Evolutionary conservation across 2,329 filamentous ascomycete genomes (phyloP).

Genomic region (Pyricularia sp.): DNA sequence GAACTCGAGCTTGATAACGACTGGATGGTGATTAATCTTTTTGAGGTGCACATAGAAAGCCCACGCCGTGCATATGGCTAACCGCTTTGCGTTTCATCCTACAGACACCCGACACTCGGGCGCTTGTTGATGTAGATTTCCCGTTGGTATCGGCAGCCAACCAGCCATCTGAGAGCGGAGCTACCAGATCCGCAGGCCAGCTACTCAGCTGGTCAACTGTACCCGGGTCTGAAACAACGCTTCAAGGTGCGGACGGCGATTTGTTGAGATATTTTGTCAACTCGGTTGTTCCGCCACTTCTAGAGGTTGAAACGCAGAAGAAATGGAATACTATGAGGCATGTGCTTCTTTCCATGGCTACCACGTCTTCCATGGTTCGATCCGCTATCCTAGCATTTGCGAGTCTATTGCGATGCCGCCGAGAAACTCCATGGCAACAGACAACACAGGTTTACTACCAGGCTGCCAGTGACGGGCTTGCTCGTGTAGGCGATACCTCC

Average conservation of each 20-base stretch:
- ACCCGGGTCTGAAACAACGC: not conserved
- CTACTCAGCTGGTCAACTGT: not conserved
- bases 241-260: constrained; percentile 20
- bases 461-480: constrained; percentile 24
- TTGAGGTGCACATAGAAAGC: not conserved
- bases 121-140: not conserved
- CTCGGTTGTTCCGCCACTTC: constrained; percentile 40
- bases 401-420: constrained; percentile 30
- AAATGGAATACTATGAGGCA: constrained; percentile 41
- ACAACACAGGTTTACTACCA: constrained; percentile 27
- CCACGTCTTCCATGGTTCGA: constrained; percentile 34
- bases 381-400: constrained; percentile 42
- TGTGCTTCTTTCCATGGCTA: constrained; percentile 36
- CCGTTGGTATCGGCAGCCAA: not conserved
- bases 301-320: constrained; percentile 42
- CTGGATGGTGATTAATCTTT: not conserved
- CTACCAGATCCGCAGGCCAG: not conserved
- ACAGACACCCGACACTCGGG: not conserved
- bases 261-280: constrained; percentile 38
- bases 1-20: constrained; percentile 7
- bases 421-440: constrained; percentile 20
- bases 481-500: constrained; percentile 6
- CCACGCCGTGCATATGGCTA: not conserved
- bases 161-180: not conserved
- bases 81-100: not conserved